Conservation (phyloP, 75 land plant species). For the Larix kaempferi region DNA sequence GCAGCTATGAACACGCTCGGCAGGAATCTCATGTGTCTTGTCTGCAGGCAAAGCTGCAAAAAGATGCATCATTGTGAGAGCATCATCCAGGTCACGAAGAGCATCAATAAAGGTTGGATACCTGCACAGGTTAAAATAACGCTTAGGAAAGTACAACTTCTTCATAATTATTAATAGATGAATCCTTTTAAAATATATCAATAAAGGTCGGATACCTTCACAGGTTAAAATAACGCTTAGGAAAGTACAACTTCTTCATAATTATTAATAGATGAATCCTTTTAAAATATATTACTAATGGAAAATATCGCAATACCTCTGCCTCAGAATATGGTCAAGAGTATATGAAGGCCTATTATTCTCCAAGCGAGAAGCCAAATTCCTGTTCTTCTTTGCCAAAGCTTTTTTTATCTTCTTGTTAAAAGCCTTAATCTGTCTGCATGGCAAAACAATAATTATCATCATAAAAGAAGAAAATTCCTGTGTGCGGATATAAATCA, state of each 20-base stretch:
- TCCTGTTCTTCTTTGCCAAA: slow-evolving; percentile 61
- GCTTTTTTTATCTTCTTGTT: slow-evolving; percentile 91
- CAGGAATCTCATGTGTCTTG: slow-evolving; percentile 57
- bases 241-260: not conserved
- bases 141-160: not conserved
- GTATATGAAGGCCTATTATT: slow-evolving; percentile 53
- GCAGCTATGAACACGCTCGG: slow-evolving; percentile 74
- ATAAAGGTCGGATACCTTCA: slow-evolving; percentile 84
- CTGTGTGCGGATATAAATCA: not conserved
- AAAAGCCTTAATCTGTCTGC: slow-evolving; percentile 66
- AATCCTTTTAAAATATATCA: slow-evolving; percentile 49
- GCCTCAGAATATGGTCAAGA: slow-evolving; percentile 72
- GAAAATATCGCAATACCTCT: slow-evolving; percentile 43
- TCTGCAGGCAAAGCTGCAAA: slow-evolving; percentile 92
- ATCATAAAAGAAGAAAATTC: not conserved
- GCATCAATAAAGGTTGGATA: slow-evolving; percentile 96
- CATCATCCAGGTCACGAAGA: slow-evolving; percentile 91
- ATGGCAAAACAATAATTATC: not conserved
- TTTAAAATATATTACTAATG: not conserved
- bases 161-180: not conserved
- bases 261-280: not conserved
- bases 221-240: not conserved
- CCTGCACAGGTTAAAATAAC: slow-evolving; percentile 24
- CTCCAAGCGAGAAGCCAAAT: slow-evolving; percentile 46
- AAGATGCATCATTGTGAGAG: slow-evolving; percentile 88